Percentiles rank a stretch among this genome's conserved stretches.
phyloP scores from a whole-genome alignment of 176 grass and related monocot genomes.

The Elymus sibiricus region DNA sequence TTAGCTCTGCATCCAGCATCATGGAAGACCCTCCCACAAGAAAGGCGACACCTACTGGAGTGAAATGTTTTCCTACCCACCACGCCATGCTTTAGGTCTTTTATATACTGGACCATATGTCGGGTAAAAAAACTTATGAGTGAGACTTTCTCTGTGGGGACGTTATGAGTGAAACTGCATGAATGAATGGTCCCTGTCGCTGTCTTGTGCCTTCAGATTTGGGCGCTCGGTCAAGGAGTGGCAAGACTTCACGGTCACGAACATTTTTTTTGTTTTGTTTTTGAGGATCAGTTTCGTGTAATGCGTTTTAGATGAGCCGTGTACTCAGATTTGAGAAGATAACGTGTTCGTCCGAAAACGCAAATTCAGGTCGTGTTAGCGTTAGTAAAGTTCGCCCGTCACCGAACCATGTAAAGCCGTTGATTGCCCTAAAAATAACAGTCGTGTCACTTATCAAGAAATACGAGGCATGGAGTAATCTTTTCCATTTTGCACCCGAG shows the following conservation, averaged over 20 bases:
- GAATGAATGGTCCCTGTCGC: constrained; percentile 3
- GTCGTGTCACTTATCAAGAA: neutral
- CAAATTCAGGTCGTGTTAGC: neutral
- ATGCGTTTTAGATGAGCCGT: too few relatives aligned
- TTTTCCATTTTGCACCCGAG: neutral
- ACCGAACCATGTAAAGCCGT: neutral
- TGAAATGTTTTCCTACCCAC: neutral
- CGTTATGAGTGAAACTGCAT: neutral
- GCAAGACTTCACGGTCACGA: neutral
- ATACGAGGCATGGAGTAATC: neutral
- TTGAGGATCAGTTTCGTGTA: neutral
- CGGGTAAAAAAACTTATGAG: neutral
- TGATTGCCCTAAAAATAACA: neutral
- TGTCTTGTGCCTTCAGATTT: constrained; percentile 2
- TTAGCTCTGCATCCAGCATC: neutral
- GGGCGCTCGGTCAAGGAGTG: neutral
- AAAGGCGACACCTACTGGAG: neutral
- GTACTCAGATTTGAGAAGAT: neutral
- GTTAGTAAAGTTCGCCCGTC: neutral
- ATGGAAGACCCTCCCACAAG: neutral
- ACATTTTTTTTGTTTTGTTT: neutral
- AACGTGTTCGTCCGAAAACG: neutral
- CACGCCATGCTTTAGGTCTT: neutral
- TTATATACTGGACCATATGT: neutral
- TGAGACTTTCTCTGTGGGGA: neutral